Conservation (phyloP, 306 rosid species). For the Quercus gilva region DNA sequence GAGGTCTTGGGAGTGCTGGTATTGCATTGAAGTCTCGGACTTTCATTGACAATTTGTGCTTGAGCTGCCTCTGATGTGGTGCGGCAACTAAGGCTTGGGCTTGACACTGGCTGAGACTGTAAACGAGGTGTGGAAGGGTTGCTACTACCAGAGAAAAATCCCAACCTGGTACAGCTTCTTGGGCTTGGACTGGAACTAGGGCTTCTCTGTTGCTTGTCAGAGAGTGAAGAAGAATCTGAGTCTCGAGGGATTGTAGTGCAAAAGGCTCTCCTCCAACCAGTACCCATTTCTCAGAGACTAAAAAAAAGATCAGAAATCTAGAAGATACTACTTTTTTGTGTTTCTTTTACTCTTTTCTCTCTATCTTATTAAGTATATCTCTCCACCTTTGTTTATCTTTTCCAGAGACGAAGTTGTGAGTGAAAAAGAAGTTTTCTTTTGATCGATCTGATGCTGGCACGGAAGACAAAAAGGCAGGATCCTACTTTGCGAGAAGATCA, state of each 20-base stretch:
- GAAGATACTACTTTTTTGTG: background rate
- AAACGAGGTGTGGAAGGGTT: constrained; percentile 64
- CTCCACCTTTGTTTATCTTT: constrained; percentile 20
- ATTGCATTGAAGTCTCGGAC: constrained; percentile 43
- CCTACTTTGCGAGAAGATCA: constrained; percentile 32
- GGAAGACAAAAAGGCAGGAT: constrained; percentile 46
- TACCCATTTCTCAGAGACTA: constrained; percentile 56
- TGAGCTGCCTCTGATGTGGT: constrained; percentile 40
- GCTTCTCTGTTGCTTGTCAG: constrained; percentile 45
- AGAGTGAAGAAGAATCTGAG: constrained; percentile 43
- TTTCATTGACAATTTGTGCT: constrained; percentile 11
- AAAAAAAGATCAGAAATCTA: background rate
- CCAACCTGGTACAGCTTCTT: constrained; percentile 61
- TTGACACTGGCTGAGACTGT: constrained; percentile 30
- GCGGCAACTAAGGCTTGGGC: constrained; percentile 52
- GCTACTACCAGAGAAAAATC: constrained; percentile 73
- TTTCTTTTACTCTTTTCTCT: background rate
- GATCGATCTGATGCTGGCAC: constrained; percentile 44
- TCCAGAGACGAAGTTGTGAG: constrained; percentile 8
- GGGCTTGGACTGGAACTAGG: constrained; percentile 64
- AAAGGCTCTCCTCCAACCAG: constrained; percentile 95
- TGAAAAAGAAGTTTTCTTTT: constrained; percentile 26
- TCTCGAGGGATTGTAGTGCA: constrained; percentile 66
- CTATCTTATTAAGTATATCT: constrained; percentile 11
- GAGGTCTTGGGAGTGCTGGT: constrained; percentile 34